phyloP scores from a whole-genome alignment of 352 stramenopile species.

The Globisporangium cederbergense region DNA sequence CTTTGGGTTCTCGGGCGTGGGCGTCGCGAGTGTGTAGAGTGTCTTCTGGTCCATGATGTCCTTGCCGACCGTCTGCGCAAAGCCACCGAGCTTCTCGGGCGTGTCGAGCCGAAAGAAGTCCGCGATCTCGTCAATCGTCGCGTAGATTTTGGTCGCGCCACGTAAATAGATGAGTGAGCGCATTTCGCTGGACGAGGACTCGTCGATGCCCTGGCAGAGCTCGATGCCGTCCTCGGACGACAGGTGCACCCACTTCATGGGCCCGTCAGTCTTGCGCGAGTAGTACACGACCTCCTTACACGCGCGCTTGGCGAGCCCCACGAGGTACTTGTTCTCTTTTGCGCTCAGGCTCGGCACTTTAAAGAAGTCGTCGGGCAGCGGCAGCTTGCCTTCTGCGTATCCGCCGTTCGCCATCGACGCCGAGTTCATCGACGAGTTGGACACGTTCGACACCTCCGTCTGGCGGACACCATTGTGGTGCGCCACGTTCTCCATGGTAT shows the following conservation, averaged over 20 bases:
- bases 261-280: slow-evolving; percentile 55
- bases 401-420: slow-evolving; percentile 2
- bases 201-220: slow-evolving; percentile 71
- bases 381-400: slow-evolving; percentile 33
- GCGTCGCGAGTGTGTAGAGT: slow-evolving; percentile 57
- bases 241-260: slow-evolving; percentile 78
- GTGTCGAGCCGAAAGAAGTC: slow-evolving; percentile 81
- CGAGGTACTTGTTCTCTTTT: slow-evolving; percentile 66
- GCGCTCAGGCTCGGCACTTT: slow-evolving; percentile 45
- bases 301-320: slow-evolving; percentile 66
- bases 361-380: slow-evolving; percentile 72
- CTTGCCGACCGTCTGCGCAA: slow-evolving; percentile 67
- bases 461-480: not conserved
- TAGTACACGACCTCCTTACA: slow-evolving; percentile 88
- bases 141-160: slow-evolving; percentile 64
- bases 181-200: slow-evolving; percentile 14
- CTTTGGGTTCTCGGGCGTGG: slow-evolving; percentile 70
- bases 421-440: slow-evolving; percentile 11
- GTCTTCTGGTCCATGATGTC: slow-evolving; percentile 81
- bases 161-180: slow-evolving; percentile 60
- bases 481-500: not conserved
- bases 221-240: slow-evolving; percentile 68
- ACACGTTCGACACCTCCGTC: slow-evolving; percentile 9
- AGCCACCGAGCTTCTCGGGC: slow-evolving; percentile 61
- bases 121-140: slow-evolving; percentile 75